phyloP scores from a whole-genome alignment of 768 basidiomycete genomes.

The Rhodotorula toruloides region DNA sequence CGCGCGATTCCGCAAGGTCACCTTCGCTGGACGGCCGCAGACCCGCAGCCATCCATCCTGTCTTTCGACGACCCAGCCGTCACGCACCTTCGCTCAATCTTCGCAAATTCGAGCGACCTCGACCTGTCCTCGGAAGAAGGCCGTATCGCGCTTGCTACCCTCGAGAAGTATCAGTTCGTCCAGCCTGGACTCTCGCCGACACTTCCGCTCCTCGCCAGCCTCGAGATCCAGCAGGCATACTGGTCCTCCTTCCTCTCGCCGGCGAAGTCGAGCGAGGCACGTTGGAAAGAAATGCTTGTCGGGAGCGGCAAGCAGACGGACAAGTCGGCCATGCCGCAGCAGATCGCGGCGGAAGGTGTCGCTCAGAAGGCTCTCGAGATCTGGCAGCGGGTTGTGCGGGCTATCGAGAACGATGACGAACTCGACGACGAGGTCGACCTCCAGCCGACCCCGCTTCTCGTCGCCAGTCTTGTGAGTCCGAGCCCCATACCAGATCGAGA shows the following conservation, averaged over 20 bases:
- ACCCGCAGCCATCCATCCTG: not conserved
- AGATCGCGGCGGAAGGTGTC: not conserved
- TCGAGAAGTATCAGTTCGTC: slow-evolving; percentile 71
- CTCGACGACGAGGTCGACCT: not conserved
- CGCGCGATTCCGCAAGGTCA: slow-evolving; percentile 74
- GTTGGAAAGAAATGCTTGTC: slow-evolving; percentile 4
- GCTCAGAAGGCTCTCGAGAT: not conserved
- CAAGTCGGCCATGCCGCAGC: not conserved
- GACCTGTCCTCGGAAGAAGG: slow-evolving; percentile 39
- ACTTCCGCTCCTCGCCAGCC: slow-evolving; percentile 50
- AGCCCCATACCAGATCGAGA: not conserved
- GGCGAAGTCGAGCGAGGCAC: not conserved
- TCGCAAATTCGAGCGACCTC: slow-evolving; percentile 55
- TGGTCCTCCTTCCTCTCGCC: not conserved
- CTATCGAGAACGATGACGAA: slow-evolving; percentile 13
- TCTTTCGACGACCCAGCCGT: not conserved
- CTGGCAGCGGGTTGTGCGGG: slow-evolving; percentile 5
- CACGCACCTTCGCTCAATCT: not conserved
- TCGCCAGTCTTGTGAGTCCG: slow-evolving; percentile 2
- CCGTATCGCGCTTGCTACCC: slow-evolving; percentile 43
- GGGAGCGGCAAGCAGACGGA: not conserved
- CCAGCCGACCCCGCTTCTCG: slow-evolving; percentile 1
- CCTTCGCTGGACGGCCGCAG: slow-evolving; percentile 50
- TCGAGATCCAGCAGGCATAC: slow-evolving; percentile 25
- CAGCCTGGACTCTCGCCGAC: slow-evolving; percentile 81